These are phyloP conservation scores for Pilasporangium apinafurcum DNA, from an alignment of 352 stramenopile species.

Conservation along the genomic window DNA sequence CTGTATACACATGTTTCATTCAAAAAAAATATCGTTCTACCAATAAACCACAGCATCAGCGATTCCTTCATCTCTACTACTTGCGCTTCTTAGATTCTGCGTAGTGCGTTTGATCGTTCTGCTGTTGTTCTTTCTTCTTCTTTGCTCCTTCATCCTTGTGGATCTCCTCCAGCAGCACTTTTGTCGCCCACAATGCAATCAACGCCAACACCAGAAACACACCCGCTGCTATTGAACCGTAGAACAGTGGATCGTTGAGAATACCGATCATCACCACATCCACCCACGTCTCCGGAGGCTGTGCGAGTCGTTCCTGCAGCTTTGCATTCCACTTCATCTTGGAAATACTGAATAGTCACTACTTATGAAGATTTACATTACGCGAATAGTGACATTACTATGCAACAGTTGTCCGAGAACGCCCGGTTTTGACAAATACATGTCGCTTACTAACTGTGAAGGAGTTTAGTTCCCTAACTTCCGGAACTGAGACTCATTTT, in stretches of 20 bases:
- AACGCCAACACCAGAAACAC: conserved; percentile 42
- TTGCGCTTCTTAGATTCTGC: conserved; percentile 11
- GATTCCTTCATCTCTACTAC: conserved; percentile 3
- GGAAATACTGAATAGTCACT: too few species aligned
- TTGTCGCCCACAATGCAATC: conserved; percentile 52
- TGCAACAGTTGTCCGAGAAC: too few species aligned
- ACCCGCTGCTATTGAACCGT: conserved; percentile 25
- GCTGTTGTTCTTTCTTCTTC: conserved; percentile 11
- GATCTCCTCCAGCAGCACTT: conserved; percentile 52
- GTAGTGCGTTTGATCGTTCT: not conserved
- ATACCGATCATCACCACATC: conserved; percentile 55
- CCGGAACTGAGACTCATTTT: too few species aligned
- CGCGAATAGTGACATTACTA: too few species aligned
- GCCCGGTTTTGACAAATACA: too few species aligned
- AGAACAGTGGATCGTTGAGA: conserved; percentile 60
- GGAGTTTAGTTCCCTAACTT: too few species aligned
- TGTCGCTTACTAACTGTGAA: too few species aligned
- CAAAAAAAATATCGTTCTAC: too few species aligned
- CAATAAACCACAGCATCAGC: too few species aligned
- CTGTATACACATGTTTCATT: too few species aligned
- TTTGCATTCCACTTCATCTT: conserved; percentile 12
- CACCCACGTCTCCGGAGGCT: conserved; percentile 53
- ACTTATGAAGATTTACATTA: too few species aligned
- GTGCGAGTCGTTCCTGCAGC: conserved; percentile 38
- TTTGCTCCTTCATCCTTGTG: conserved; percentile 31